Percentiles rank a stretch among this genome's conserved stretches.
Conservation (phyloP, 805 yeast genomes). For the Yarrowia keelungensis region DNA sequence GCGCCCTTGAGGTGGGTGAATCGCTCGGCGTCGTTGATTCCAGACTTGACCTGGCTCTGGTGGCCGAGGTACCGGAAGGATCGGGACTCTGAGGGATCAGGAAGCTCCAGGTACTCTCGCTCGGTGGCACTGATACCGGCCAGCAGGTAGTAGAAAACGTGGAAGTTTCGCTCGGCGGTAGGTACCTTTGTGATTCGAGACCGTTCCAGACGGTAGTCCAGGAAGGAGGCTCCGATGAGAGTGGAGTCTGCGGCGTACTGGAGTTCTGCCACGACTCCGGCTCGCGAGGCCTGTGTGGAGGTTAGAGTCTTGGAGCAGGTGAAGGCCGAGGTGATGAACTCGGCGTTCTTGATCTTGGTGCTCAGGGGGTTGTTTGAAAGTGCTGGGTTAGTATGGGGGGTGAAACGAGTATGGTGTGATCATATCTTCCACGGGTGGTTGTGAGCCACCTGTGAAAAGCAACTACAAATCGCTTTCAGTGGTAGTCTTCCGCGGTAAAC, state of each 20-base stretch:
- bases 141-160: conserved; percentile 63
- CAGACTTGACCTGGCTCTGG: conserved; percentile 53
- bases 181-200: conserved; percentile 61
- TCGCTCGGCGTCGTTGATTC: conserved; percentile 58
- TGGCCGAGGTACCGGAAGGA: conserved; percentile 55
- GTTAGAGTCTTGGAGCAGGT: conserved; percentile 52
- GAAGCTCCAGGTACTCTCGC: conserved; percentile 54
- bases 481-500: neutral
- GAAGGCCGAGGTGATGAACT: conserved; percentile 51
- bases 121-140: conserved; percentile 57
- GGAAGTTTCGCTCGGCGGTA: conserved; percentile 63
- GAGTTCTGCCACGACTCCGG: conserved; percentile 63
- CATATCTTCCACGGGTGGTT: too few relatives aligned
- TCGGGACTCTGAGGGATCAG: conserved; percentile 49
- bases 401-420: too few relatives aligned
- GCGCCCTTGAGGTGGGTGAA: conserved; percentile 59
- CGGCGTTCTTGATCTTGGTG: conserved; percentile 49
- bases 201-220: conserved; percentile 63
- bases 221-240: conserved; percentile 61
- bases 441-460: too few relatives aligned
- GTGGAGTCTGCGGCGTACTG: conserved; percentile 57
- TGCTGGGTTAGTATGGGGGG: conserved; percentile 40
- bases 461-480: neutral
- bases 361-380: conserved; percentile 51
- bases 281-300: conserved; percentile 55